Base-by-base conservation (phyloP, 164 flowering plant genomes). In the Nymphaea colorata region DNA sequence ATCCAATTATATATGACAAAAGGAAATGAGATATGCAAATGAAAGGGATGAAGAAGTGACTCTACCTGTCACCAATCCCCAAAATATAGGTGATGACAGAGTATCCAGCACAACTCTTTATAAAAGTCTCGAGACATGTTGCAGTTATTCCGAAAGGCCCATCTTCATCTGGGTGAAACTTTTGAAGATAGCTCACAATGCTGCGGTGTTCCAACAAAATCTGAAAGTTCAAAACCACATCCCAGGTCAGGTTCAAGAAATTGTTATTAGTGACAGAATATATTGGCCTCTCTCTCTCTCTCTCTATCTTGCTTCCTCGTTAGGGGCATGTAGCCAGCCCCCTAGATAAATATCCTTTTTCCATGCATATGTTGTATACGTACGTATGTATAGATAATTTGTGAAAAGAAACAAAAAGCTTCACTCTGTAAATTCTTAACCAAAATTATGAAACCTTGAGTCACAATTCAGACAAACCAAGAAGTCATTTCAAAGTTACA, bases 91-190 rank as follows among this genome's bases (percentile, higher is more conserved):
- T 95, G 74, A 95, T 95, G 67, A 95, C 99, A 62, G 98, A 95
- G 73, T 95, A 95, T 44, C 99, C 99, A 78, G 99, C 99, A 77
- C 99, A 95, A 74, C 99, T 95, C 82, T 95, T 95, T 67, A 92
- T 95, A 71, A 95, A 95, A 70, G 99, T 95, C 72, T 95, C 99
- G 68, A 95, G 94, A 76, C 99, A 92, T n/a, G 93, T 86, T 42
- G 98, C 91, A 51, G 99, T 92, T 66, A 95, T 86, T 44, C 99
- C 99, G 80, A 87, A 95, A 59, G 98, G 99, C 44, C 97, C 99
- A 75, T 92, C 89, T 64, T 92, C 94, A 75, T 95, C 99, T n/a
- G 97, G 91, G 76, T 95, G 98, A 82, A 89, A 90, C 82, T 87
- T 92, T 80, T 92, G 98, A 75, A 95, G 80, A 78, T 89, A 95